phyloP scores from a whole-genome alignment of 805 yeast species.

The Candida peoriensis region DNA sequence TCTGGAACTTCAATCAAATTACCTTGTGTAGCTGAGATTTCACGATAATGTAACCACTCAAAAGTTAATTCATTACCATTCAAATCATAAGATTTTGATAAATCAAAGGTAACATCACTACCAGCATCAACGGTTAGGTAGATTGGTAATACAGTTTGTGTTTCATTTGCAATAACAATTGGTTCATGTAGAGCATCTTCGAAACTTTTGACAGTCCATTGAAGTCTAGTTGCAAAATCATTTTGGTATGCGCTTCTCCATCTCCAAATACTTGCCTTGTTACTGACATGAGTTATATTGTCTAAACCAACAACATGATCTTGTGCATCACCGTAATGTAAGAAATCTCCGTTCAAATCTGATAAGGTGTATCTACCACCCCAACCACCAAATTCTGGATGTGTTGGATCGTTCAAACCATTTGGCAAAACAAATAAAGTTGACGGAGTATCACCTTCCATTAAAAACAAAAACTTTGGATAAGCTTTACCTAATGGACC shows the following conservation, averaged over 20 bases:
- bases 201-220: slow-evolving; percentile 28
- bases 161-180: slow-evolving; percentile 20
- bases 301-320: slow-evolving; percentile 23
- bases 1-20: slow-evolving; percentile 18
- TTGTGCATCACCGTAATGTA: slow-evolving; percentile 22
- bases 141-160: slow-evolving; percentile 19
- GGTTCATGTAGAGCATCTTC: slow-evolving; percentile 24
- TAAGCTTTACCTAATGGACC: slow-evolving; percentile 27
- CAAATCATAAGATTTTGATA: slow-evolving; percentile 23
- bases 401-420: slow-evolving; percentile 25
- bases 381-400: slow-evolving; percentile 32
- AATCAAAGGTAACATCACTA: slow-evolving; percentile 18
- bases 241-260: slow-evolving; percentile 28
- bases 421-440: slow-evolving; percentile 25
- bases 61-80: slow-evolving; percentile 14
- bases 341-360: slow-evolving; percentile 19
- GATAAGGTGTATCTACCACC: slow-evolving; percentile 27
- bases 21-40: slow-evolving; percentile 19
- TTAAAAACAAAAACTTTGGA: slow-evolving; percentile 20
- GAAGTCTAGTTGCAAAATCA: slow-evolving; percentile 29
- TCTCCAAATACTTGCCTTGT: slow-evolving; percentile 30
- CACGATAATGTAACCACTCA: slow-evolving; percentile 27
- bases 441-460: slow-evolving; percentile 32
- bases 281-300: slow-evolving; percentile 15
- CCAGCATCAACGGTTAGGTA: slow-evolving; percentile 12